These are phyloP conservation scores for Leccinum uliginosum DNA, from an alignment of 768 basidiomycete genomes.

Conservation along the genomic window DNA sequence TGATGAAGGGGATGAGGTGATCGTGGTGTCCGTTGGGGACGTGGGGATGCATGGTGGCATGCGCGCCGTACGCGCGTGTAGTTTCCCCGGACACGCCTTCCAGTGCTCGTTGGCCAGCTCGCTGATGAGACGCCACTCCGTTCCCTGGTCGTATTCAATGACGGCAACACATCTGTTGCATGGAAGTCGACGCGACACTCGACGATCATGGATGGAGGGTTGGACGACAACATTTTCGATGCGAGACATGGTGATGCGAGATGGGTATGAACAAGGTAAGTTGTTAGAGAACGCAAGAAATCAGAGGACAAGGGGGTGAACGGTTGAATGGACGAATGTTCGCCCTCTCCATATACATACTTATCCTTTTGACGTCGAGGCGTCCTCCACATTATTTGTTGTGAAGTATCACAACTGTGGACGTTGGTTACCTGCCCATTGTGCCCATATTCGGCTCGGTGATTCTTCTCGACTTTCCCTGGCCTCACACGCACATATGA, in stretches of 20 bases:
- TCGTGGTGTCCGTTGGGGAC: slow-evolving; percentile 10
- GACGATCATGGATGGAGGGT: slow-evolving; percentile 8
- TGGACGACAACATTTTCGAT: slow-evolving; percentile 8
- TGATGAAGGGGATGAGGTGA: slow-evolving; percentile 7
- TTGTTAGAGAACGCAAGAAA: not conserved
- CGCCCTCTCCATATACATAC: not conserved
- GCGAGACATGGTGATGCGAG: slow-evolving; percentile 17
- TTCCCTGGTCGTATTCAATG: slow-evolving; percentile 27
- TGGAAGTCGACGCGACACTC: slow-evolving; percentile 15
- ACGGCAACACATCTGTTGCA: slow-evolving; percentile 24
- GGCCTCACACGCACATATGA: slow-evolving; percentile 5
- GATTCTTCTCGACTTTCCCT: slow-evolving; percentile 15
- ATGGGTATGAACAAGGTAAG: slow-evolving; percentile 10
- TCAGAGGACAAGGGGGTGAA: not conserved
- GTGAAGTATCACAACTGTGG: slow-evolving; percentile 25
- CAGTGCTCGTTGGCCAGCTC: slow-evolving; percentile 27
- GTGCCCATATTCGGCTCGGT: slow-evolving; percentile 17
- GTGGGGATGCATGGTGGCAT: slow-evolving; percentile 10
- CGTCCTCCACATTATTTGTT: slow-evolving; percentile 28
- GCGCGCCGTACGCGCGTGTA: slow-evolving; percentile 8
- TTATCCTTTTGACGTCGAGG: slow-evolving; percentile 22
- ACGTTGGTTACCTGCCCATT: slow-evolving; percentile 15
- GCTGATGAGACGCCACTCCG: slow-evolving; percentile 24
- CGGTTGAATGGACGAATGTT: slow-evolving; percentile 4
- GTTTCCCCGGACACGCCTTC: slow-evolving; percentile 23